Conservation (phyloP, 192 early-diverging fungal species). For the Rhizoclosmatium sp. region DNA sequence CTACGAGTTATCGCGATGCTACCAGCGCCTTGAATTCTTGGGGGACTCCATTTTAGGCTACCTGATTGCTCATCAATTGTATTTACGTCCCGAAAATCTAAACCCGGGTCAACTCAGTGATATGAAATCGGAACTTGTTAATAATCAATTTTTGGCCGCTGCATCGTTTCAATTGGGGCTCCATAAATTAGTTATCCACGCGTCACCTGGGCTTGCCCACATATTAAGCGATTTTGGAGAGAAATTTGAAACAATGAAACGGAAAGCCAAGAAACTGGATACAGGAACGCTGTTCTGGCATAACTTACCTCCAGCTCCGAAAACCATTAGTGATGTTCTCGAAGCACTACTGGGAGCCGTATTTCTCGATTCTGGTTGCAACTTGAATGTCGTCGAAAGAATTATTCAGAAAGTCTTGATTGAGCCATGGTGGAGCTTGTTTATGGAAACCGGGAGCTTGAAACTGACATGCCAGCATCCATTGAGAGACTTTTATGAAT, state of each 20-base stretch:
- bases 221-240: slow-evolving; percentile 58
- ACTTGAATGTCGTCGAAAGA: slow-evolving; percentile 54
- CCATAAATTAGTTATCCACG: slow-evolving; percentile 73
- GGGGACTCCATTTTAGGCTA: slow-evolving; percentile 60
- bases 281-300: slow-evolving; percentile 73
- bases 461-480: neutral
- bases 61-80: slow-evolving; percentile 66
- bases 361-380: slow-evolving; percentile 82
- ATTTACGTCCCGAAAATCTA: slow-evolving; percentile 67
- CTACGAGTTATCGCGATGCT: slow-evolving; percentile 56
- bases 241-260: slow-evolving; percentile 31
- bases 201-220: slow-evolving; percentile 58
- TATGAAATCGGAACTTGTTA: slow-evolving; percentile 64
- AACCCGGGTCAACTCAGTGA: slow-evolving; percentile 79
- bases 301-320: slow-evolving; percentile 78
- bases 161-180: slow-evolving; percentile 71
- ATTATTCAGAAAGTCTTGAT: slow-evolving; percentile 43
- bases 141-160: slow-evolving; percentile 84
- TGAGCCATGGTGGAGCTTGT: slow-evolving; percentile 36
- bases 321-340: slow-evolving; percentile 86
- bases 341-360: slow-evolving; percentile 89
- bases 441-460: neutral
- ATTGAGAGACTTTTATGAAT: neutral
- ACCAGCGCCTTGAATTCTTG: slow-evolving; percentile 91
- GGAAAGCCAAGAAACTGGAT: neutral